Conservation (phyloP, 495 filamentous ascomycete genomes). For the Chaetomium cochliodes region DNA sequence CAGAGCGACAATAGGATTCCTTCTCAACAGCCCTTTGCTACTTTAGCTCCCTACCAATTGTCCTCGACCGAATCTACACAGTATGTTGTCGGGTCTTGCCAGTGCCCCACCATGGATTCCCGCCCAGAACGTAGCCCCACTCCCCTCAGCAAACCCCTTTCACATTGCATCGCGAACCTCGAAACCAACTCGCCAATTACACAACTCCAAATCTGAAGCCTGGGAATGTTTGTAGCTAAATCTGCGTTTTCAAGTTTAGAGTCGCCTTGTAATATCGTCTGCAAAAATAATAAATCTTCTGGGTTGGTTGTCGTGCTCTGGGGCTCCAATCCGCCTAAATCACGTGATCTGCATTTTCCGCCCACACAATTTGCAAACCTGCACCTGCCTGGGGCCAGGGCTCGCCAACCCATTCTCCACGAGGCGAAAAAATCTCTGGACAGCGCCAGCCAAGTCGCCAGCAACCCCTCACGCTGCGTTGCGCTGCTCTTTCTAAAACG, state of each 20-base stretch:
- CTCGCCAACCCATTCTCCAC: constrained; percentile 35
- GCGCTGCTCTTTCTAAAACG: constrained; percentile 27
- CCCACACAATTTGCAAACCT: constrained; percentile 39
- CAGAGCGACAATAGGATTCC: neutral
- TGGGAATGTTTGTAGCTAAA: neutral
- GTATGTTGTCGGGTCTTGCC: neutral
- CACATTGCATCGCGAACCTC: neutral
- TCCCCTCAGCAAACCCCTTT: neutral
- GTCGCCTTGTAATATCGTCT: neutral
- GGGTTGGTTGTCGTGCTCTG: neutral
- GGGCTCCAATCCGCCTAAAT: neutral
- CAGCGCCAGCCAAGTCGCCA: constrained; percentile 37
- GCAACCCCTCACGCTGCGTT: constrained; percentile 34
- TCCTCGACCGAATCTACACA: neutral
- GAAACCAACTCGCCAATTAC: neutral
- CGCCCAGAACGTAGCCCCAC: neutral
- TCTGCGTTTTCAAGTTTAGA: neutral
- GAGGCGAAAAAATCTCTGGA: constrained; percentile 39
- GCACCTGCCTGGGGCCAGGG: constrained; percentile 29
- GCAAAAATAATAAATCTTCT: neutral
- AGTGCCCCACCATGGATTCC: constrained; percentile 17
- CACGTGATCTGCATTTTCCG: constrained; percentile 38
- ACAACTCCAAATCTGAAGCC: neutral
- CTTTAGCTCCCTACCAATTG: neutral
- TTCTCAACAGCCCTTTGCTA: neutral